Base-by-base conservation (phyloP, 202 grass and related monocot genomes). In the Bolboschoenoplectus hybrid region DNA sequence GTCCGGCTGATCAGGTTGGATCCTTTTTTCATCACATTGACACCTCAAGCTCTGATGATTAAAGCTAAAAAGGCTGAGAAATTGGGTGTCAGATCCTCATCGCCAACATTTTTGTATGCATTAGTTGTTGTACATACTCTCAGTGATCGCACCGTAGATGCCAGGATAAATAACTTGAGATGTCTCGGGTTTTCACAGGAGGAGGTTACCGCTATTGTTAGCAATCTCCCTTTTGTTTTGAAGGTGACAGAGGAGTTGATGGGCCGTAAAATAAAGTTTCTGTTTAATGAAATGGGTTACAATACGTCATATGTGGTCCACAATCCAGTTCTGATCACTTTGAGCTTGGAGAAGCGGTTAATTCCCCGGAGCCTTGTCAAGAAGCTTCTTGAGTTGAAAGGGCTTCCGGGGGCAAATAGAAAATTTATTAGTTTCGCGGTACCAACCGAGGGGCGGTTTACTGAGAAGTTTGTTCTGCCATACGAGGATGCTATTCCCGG, bases 311-410 rank as follows among this genome's bases (percentile, higher is more conserved):
- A 92, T 80, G 68, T 93, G 53, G 75, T 76, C 2, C 73, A 20
- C 39, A 46, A 78, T 12, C 89, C 86, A 6, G 67, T 70, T 61
- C 39, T 93, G 10, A 87, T 95, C 39, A 88, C 84, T 64, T 89
- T 81, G 26, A 91, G 89, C 81, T 87, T 95, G 84, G 87, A 93
- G 77, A 74, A 88, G 84, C 83, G 86, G 84, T 50, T 93, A 40
- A 74, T 87, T 40, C 89, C 93, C 56, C 62, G 86, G 34, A 69
- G 88, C 53, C 63, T 83, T 12, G 89, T 93, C 49, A 52, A 88
- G 45, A 93, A 86, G 84, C 61, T 86, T 17, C 82, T 95, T 80
- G 88, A 93, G 70, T 56, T 63, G 36, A 93, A 36, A 63, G 81
- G 83, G 1, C 43, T 89, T 74, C 53, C 77, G 20, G 73, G 67